A percentile compares a stretch with the other conserved stretches of the same genome.
These are phyloP conservation scores for Curvularia sp. DNA, from an alignment of 2,329 filamentous ascomycete species.

Conservation along the genomic window DNA sequence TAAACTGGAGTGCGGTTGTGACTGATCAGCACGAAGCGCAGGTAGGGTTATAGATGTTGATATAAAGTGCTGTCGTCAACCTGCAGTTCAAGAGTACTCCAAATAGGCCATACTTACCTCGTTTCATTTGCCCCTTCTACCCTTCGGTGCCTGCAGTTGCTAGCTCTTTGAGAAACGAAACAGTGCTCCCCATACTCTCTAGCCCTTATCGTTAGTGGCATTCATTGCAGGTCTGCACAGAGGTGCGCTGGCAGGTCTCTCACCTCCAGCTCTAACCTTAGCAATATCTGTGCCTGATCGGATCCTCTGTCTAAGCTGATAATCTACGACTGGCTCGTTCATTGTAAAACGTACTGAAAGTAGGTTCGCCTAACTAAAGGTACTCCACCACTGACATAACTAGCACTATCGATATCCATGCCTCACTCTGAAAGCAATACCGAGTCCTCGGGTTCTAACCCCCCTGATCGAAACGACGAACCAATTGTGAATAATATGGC, in stretches of 20 bases:
- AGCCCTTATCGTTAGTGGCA: not conserved
- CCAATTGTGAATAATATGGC: not conserved
- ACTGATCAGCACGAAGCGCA: not conserved
- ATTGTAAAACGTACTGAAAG: not conserved
- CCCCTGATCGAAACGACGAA: not conserved
- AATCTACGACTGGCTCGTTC: not conserved
- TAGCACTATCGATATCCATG: not conserved
- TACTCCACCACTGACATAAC: not conserved
- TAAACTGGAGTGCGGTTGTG: not conserved
- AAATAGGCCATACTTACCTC: not conserved
- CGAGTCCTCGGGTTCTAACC: not conserved
- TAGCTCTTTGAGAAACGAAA: not conserved
- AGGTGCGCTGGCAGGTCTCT: not conserved
- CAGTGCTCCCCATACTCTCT: not conserved
- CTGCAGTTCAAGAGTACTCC: not conserved
- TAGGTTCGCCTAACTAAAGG: not conserved
- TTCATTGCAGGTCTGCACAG: not conserved
- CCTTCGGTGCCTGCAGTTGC: not conserved
- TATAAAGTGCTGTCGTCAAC: conserved; percentile 1
- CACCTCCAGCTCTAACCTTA: not conserved
- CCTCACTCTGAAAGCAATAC: conserved; percentile 3
- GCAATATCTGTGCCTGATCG: not conserved
- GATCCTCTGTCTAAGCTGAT: not conserved
- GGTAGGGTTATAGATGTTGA: not conserved
- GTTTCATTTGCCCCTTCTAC: not conserved